Conservation (phyloP, 306 rosid species). For the Vigna angularis region DNA sequence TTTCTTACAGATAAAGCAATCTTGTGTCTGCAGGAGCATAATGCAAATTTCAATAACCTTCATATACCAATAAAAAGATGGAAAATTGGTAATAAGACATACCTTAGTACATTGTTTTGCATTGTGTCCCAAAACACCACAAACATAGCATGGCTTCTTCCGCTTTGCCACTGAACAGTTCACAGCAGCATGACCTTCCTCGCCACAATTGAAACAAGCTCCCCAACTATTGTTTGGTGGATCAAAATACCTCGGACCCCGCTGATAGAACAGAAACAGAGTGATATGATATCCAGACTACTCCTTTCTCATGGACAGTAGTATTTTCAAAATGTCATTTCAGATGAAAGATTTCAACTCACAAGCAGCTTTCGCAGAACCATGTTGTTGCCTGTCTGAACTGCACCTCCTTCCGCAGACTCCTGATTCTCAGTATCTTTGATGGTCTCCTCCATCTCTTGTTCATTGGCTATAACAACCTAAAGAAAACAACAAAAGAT, state of each 20-base stretch:
- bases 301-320: conserved; percentile 49
- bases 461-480: conserved; percentile 52
- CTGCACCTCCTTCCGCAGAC: conserved; percentile 48
- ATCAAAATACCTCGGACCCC: conserved; percentile 98
- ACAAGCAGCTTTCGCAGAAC: conserved; percentile 92
- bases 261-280: conserved; percentile 68
- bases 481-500: conserved; percentile 24
- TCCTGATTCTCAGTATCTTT: conserved; percentile 40
- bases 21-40: conserved; percentile 57
- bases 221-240: conserved; percentile 92
- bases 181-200: conserved; percentile 85
- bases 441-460: conserved; percentile 41
- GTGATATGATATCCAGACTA: conserved; percentile 51
- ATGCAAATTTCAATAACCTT: conserved; percentile 13
- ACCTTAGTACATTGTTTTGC: conserved; percentile 80
- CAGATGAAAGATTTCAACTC: conserved; percentile 61
- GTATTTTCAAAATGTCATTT: conserved; percentile 51
- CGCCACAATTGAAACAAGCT: conserved; percentile 86
- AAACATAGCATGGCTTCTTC: conserved; percentile 85
- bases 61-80: not conserved
- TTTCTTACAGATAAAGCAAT: conserved; percentile 81
- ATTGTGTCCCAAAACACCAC: conserved; percentile 88
- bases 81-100: not conserved
- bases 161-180: conserved; percentile 74
- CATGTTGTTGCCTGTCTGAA: conserved; percentile 55